Conservation (phyloP, 768 basidiomycete genomes). For the Pisolithus microcarpus region DNA sequence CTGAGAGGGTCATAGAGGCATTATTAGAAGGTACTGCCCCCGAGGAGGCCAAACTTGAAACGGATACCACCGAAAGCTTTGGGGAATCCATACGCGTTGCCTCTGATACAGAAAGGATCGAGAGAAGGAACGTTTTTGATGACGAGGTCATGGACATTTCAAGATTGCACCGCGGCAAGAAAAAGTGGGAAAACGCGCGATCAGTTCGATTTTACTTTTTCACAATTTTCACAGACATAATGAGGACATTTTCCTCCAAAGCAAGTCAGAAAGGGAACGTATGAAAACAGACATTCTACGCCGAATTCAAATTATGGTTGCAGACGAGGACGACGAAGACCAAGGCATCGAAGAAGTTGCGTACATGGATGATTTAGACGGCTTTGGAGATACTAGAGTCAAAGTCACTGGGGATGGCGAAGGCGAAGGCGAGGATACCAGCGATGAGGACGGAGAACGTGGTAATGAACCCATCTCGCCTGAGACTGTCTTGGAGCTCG, state of each 20-base stretch:
- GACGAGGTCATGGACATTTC: slow-evolving; percentile 60
- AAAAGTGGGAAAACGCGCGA: slow-evolving; percentile 35
- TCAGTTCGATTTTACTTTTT: slow-evolving; percentile 2
- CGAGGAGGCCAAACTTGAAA: slow-evolving; percentile 20
- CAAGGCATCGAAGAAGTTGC: slow-evolving; percentile 18
- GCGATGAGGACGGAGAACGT: slow-evolving; percentile 29
- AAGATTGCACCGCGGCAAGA: slow-evolving; percentile 58
- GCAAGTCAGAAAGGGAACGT: slow-evolving; percentile 54
- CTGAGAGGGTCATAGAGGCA: slow-evolving; percentile 61
- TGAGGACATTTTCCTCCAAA: slow-evolving; percentile 39
- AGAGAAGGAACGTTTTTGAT: slow-evolving; percentile 71
- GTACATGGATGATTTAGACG: slow-evolving; percentile 41
- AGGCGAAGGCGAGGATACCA: slow-evolving; percentile 41
- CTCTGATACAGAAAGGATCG: slow-evolving; percentile 20
- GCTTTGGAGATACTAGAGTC: slow-evolving; percentile 33
- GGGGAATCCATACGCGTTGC: background rate
- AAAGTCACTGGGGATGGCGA: slow-evolving; percentile 56
- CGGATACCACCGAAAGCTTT: background rate
- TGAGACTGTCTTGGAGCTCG: slow-evolving; percentile 66
- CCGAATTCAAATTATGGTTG: slow-evolving; percentile 58
- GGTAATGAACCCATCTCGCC: slow-evolving; percentile 25
- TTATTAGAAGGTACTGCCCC: slow-evolving; percentile 72
- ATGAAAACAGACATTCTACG: slow-evolving; percentile 83
- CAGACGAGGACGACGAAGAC: slow-evolving; percentile 53
- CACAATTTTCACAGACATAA: slow-evolving; percentile 34